Percentiles rank a stretch among this genome's conserved stretches.
phyloP scores from a whole-genome alignment of 1,139 yeast genomes.

The Pichiaceae sp. region DNA sequence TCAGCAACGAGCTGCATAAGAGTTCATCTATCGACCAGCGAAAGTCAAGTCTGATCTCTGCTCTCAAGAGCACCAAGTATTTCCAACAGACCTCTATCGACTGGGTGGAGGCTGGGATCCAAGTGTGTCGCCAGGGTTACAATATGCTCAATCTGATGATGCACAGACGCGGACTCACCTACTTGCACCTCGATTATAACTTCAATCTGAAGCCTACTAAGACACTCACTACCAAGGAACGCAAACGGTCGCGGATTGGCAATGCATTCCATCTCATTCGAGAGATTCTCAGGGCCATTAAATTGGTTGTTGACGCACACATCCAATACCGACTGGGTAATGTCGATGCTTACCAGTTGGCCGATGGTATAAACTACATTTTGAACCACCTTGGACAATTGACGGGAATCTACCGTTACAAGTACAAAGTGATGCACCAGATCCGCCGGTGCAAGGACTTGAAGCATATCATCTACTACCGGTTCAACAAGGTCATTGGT shows the following conservation, averaged over 20 bases:
- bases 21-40: constrained; percentile 59
- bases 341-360: constrained; percentile 86
- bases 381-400: constrained; percentile 91
- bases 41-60: constrained; percentile 46
- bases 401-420: constrained; percentile 94
- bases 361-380: constrained; percentile 88
- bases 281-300: constrained; percentile 74
- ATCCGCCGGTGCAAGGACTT: constrained; percentile 92
- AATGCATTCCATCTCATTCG: constrained; percentile 92
- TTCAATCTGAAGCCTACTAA: constrained; percentile 95
- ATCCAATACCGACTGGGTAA: constrained; percentile 86
- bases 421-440: constrained; percentile 97
- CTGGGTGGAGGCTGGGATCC: constrained; percentile 98
- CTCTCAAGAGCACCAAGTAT: constrained; percentile 70
- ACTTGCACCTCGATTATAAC: constrained; percentile 88
- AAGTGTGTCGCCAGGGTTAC: constrained; percentile 87
- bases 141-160: constrained; percentile 87
- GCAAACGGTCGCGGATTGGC: constrained; percentile 94
- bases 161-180: constrained; percentile 87
- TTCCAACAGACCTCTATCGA: constrained; percentile 90
- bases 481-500: constrained; percentile 75
- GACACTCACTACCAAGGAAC: constrained; percentile 90
- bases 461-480: constrained; percentile 81
- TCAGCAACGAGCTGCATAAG: constrained; percentile 63
- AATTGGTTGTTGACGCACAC: constrained; percentile 86